Evolutionary conservation across 2,329 filamentous ascomycete species (phyloP).

Genomic region (Pseudogymnoascus sp.): DNA sequence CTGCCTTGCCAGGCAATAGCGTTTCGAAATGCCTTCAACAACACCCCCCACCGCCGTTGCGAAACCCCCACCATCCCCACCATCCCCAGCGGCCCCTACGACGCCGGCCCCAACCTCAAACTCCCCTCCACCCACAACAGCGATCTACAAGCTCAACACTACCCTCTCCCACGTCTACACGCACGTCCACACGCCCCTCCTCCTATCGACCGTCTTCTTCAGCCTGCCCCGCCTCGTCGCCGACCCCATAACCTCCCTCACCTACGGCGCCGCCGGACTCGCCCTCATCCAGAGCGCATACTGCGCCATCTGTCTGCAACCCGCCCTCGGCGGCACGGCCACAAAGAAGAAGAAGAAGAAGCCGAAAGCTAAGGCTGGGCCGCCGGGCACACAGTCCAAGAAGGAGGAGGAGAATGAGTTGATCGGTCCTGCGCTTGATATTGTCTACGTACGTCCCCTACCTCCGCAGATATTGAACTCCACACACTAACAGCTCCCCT

Average conservation of each 20-base stretch:
- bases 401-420: background rate
- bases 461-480: background rate
- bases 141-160: conserved; percentile 5
- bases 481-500: background rate
- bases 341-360: conserved; percentile 43
- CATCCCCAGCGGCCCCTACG: background rate
- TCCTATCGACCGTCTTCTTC: conserved; percentile 54
- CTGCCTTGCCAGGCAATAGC: background rate
- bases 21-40: background rate
- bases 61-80: background rate
- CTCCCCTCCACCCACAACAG: background rate
- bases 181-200: conserved; percentile 57
- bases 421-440: background rate
- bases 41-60: background rate
- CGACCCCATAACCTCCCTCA: conserved; percentile 58
- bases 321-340: conserved; percentile 38
- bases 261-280: conserved; percentile 52
- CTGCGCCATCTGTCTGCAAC: conserved; percentile 53
- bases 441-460: background rate
- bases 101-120: background rate
- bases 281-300: conserved; percentile 56
- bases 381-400: background rate
- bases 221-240: conserved; percentile 60
- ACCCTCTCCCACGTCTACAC: conserved; percentile 44
- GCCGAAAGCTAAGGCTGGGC: conserved; percentile 13